Percentiles rank a stretch among this genome's conserved stretches.
phyloP scores from a whole-genome alignment of 345 rosid genomes.

The Sonneratia caseolaris region DNA sequence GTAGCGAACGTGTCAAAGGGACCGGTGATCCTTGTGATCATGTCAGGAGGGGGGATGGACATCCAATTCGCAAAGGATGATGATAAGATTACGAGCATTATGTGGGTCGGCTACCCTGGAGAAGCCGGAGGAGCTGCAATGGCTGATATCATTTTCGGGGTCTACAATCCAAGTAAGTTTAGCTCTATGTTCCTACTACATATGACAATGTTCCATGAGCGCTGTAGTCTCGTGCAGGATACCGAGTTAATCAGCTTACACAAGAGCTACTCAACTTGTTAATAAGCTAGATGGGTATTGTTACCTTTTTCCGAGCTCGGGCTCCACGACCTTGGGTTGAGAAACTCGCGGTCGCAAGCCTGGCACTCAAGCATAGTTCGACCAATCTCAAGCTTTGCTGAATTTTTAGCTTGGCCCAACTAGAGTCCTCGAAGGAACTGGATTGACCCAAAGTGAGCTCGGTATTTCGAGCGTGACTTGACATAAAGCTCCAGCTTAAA shows the following conservation, averaged over 20 bases:
- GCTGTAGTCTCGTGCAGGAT: no score
- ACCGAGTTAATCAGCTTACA: no score
- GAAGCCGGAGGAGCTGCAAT: conserved; percentile 92
- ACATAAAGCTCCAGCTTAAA: not conserved
- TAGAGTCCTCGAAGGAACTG: no score
- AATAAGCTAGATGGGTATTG: no score
- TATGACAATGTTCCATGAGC: not conserved
- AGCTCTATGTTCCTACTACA: not conserved
- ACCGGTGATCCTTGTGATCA: conserved; percentile 78
- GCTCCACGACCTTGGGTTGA: no score
- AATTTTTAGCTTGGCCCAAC: no score
- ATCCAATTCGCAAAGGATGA: conserved; percentile 58
- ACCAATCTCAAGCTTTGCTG: no score
- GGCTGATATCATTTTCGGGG: conserved; percentile 71
- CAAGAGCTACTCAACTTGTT: no score
- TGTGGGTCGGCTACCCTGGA: conserved; percentile 96
- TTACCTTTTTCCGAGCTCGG: no score
- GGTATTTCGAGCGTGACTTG: no score
- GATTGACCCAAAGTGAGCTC: not conserved
- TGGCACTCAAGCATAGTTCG: no score
- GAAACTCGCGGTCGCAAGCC: no score
- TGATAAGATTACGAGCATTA: conserved; percentile 50
- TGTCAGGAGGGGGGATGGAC: conserved; percentile 94
- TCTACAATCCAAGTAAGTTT: conserved; percentile 67
- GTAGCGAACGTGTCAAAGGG: conserved; percentile 71